phyloP scores from a whole-genome alignment of 2,329 filamentous ascomycete species.

The Rhynchosporium agropyri region DNA sequence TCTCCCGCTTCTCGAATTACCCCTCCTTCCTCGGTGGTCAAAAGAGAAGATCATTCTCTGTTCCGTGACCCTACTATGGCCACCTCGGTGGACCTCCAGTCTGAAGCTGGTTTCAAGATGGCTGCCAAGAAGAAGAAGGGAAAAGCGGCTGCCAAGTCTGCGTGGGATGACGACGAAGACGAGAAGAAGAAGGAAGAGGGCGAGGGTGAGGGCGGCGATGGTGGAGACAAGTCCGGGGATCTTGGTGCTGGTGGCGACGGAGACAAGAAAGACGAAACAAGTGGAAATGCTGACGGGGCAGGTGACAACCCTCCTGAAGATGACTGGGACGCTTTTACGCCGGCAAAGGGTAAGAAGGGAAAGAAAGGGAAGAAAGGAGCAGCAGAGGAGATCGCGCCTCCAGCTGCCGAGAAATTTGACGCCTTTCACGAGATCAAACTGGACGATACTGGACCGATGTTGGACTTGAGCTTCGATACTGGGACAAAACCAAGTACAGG shows the following conservation, averaged over 20 bases:
- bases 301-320: slow-evolving; percentile 49
- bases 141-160: slow-evolving; percentile 45
- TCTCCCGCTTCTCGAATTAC: slow-evolving; percentile 30
- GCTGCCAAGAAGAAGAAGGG: slow-evolving; percentile 54
- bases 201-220: slow-evolving; percentile 43
- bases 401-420: slow-evolving; percentile 47
- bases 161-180: slow-evolving; percentile 53
- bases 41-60: slow-evolving; percentile 41
- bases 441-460: slow-evolving; percentile 60
- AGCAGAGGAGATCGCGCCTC: slow-evolving; percentile 42
- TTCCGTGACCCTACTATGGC: slow-evolving; percentile 51
- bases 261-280: slow-evolving; percentile 43
- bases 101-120: slow-evolving; percentile 56
- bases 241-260: slow-evolving; percentile 42
- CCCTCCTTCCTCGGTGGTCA: slow-evolving; percentile 29
- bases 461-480: slow-evolving; percentile 57
- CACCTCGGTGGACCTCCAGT: slow-evolving; percentile 59
- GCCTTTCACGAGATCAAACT: slow-evolving; percentile 72
- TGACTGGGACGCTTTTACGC: slow-evolving; percentile 53
- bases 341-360: slow-evolving; percentile 55
- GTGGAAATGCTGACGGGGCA: slow-evolving; percentile 42
- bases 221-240: slow-evolving; percentile 43
- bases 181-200: slow-evolving; percentile 50
- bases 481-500: slow-evolving; percentile 46
- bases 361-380: slow-evolving; percentile 57